Evolutionary conservation across 805 yeast species (phyloP), one percentile per base, ranked within the genome.

Genomic region (Candida multigemmis): DNA sequence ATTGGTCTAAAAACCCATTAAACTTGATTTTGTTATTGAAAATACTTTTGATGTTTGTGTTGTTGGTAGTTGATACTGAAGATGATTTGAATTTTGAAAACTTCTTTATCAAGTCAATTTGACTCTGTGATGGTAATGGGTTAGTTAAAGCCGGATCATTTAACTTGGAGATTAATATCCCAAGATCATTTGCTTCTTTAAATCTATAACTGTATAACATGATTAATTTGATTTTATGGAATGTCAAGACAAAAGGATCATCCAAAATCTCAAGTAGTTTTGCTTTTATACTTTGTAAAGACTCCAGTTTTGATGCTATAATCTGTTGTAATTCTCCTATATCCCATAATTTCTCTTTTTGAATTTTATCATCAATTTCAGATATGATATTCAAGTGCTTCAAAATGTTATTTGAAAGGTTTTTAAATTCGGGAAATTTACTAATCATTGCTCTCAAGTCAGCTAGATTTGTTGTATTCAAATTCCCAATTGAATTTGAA

Each of bases 381-480:
- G 89, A 72, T 6, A 89, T 87, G 13, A 91, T 65, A 12, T 93
- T 74, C 69, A 91, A 86, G 53, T 91, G 98, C 44, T 89, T 91
- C 16, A 93, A 71, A 7, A 91, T 85, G 48, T 87, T 89, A 18
- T 84, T 76, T 7, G 94, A 81, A 18, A 89, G 61, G 46, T 82
- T 85, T 39, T 85, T 78, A 50, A 83, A 87, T 48, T 91, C 98
- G 2, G 99, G 99, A 44, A 81, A 86, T 36, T 84, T 84, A 32
- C 87, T 95, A 31, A 91, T 75, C 43, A 89, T 83, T 41, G 76
- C 74, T 51, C 89, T 91, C 74, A 91, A 81, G 44, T 91, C 98
- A 12, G 82, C 75, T 24, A 91, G 74, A 19, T 91, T 77, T 31
- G 49, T 57, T 3, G 61, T 56, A 37, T 76, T 76, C 35, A 89